Evolutionary conservation across 1,284 basidiomycete genomes (phyloP), one percentile per base, ranked within the genome.

Genomic region (Trichosporon asahii): DNA sequence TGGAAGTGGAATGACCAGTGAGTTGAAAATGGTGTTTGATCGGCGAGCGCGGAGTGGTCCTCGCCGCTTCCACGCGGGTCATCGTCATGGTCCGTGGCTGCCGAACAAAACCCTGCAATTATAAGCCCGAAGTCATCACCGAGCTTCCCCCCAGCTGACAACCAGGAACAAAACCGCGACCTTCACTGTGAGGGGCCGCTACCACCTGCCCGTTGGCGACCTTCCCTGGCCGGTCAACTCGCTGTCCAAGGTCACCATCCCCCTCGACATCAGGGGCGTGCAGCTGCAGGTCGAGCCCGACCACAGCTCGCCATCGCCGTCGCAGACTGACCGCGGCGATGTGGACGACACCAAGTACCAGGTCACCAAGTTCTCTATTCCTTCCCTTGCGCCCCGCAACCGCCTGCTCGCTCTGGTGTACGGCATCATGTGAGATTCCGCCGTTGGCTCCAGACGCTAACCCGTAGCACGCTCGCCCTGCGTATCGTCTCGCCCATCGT

Each of bases 1-100:
- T 67, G 77, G 15, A 65, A 77, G 27, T 82, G 77, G 75, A 70
- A 80, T 66, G 70, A 77, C 3, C 64, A 72, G 80, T 80, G 69
- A 69, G 77, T 68, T 11, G 21, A 23, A 57, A 37, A 31, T 25
- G 66, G 29, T 18, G 64, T 11, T 49, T 44, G 40, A 44, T 44
- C 40, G 40, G 40, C 40, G 40, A 44, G 40, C 18, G 18, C 40
- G 40, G 40, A 44, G 18, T n/a, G 40, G 40, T 44, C 40, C 29
- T 25, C 63, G 31, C n/a, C n/a, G 40, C 55, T n/a, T 27, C 12
- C 40, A n/a, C 18, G n/a, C 21, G 18, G 37, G 14, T 15, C 35
- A 29, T 29, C 57, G 46, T 40, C 29, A 40, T 29, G 12, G 40
- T 35, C 29, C 37, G 27, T 57, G 25, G 29, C 23, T 29, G 65